A percentile compares a stretch with the other conserved stretches of the same genome.
These are phyloP conservation scores for Dalbergia oliveri DNA, from an alignment of 306 rosid genomes.

Conservation along the genomic window DNA sequence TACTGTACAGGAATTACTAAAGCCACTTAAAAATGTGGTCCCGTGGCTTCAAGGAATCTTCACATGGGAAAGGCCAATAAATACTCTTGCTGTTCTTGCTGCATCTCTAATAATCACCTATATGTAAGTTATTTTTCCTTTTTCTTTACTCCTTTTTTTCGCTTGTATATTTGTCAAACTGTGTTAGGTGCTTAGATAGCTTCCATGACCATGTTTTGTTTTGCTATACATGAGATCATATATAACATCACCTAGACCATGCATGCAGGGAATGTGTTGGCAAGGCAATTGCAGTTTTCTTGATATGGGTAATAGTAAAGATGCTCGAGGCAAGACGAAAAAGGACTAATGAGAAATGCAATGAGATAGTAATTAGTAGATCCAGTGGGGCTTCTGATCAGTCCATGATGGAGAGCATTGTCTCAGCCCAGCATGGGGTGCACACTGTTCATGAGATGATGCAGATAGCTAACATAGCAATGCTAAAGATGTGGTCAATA, in stretches of 20 bases:
- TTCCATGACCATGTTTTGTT: neutral
- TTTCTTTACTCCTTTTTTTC: neutral
- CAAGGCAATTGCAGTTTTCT: slow-evolving; percentile 69
- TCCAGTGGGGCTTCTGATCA: slow-evolving; percentile 59
- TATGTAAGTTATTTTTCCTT: slow-evolving; percentile 56
- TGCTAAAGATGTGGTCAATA: slow-evolving; percentile 83
- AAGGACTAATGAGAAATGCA: slow-evolving; percentile 54
- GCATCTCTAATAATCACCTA: slow-evolving; percentile 64
- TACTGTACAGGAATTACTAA: slow-evolving; percentile 71
- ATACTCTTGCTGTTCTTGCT: slow-evolving; percentile 59
- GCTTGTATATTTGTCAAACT: neutral
- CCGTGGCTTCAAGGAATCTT: slow-evolving; percentile 68
- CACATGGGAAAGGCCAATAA: slow-evolving; percentile 77
- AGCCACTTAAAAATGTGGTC: slow-evolving; percentile 60
- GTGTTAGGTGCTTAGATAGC: slow-evolving; percentile 7
- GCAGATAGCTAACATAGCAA: slow-evolving; percentile 69
- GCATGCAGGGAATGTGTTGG: slow-evolving; percentile 96
- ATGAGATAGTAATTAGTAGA: slow-evolving; percentile 69
- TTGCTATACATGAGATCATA: slow-evolving; percentile 7
- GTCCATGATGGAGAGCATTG: slow-evolving; percentile 77
- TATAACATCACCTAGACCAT: slow-evolving; percentile 32
- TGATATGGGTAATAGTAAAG: slow-evolving; percentile 65
- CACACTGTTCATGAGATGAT: slow-evolving; percentile 69
- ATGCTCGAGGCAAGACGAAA: slow-evolving; percentile 70
- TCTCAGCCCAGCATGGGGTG: slow-evolving; percentile 84